Base-by-base conservation (phyloP, 371 early-diverging fungal species). In the Mortierella polycephala region DNA sequence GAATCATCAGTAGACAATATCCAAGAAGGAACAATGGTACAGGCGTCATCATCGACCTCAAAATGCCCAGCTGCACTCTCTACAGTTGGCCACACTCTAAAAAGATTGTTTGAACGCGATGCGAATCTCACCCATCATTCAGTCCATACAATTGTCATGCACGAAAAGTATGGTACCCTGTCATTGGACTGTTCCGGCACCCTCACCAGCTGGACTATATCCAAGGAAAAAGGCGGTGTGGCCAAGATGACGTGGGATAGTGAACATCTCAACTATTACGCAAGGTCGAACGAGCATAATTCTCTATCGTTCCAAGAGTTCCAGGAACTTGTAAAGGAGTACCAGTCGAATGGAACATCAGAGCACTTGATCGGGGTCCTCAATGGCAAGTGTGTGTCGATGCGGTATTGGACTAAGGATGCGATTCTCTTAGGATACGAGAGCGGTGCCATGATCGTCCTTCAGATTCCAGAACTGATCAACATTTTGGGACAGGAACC, bases 321-420 rank as follows among this genome's bases (percentile, higher is more conserved):
- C 57, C 75, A 61, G 45, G 54, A 71, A 11, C 62, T 68, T 7
- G 64, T 82, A n/a, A 64, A 69, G 56, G 80, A 75, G 30, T 74
- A 69, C 30, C 74, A 65, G 12, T 62, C 76, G 14, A 76, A 76
- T 23, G 76, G 76, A 13, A 67, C 71, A 10, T 55, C 67, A 1
- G 41, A 46, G 0, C 60, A 54, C n/a, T 54, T 80, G 45, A 64
- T 71, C 41, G 82, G 82, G 7, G 74, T 82, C 8, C 73, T 62
- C 50, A 77, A 81, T 46, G 82, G 79, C n/a, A 60, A 62, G n/a
- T 69, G 85, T 56, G 74, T 83, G 14, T 83, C 85, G n/a, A 76
- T 82, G 63, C 75, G 81, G 16, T 87, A 74, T 72, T 87, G 85
- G 87, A 64, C 87, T 44, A 73, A 82, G 57, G 69, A 77, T 63